These are phyloP conservation scores for Suillus ampliporus DNA, from an alignment of 768 basidiomycete species.

Conservation along the genomic window DNA sequence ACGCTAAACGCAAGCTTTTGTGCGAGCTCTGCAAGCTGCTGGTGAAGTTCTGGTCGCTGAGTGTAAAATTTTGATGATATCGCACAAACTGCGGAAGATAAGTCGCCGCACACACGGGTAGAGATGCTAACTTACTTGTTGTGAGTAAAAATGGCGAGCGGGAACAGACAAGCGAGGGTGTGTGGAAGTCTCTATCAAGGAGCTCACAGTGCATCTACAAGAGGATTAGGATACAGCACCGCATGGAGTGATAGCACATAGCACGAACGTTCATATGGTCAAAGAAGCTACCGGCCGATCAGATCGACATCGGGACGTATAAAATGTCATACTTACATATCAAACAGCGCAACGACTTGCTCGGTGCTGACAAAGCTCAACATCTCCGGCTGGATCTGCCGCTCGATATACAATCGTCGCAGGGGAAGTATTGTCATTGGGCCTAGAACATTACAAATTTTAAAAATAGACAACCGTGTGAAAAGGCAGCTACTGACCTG, in stretches of 20 bases:
- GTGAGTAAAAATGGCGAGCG: conserved; percentile 95
- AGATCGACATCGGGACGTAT: conserved; percentile 8
- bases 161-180: conserved; percentile 91
- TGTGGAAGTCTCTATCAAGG: conserved; percentile 89
- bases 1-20: conserved; percentile 89
- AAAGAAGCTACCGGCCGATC: conserved; percentile 60
- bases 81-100: conserved; percentile 75
- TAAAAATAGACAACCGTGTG: background rate
- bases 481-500: conserved; percentile 56
- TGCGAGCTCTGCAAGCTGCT: conserved; percentile 78
- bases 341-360: conserved; percentile 90
- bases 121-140: conserved; percentile 63
- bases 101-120: background rate
- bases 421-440: conserved; percentile 90
- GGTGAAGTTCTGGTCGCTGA: conserved; percentile 80
- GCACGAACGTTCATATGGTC: conserved; percentile 71
- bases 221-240: conserved; percentile 15
- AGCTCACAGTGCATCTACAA: conserved; percentile 77
- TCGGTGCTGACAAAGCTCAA: conserved; percentile 85
- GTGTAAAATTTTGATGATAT: conserved; percentile 91
- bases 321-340: conserved; percentile 66
- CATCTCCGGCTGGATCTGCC: conserved; percentile 93
- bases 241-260: conserved; percentile 14
- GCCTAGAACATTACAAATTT: conserved; percentile 47
- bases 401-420: conserved; percentile 82